These are phyloP conservation scores for Fusarium denticulatum DNA, from an alignment of 2,329 filamentous ascomycete genomes.

Conservation along the genomic window DNA sequence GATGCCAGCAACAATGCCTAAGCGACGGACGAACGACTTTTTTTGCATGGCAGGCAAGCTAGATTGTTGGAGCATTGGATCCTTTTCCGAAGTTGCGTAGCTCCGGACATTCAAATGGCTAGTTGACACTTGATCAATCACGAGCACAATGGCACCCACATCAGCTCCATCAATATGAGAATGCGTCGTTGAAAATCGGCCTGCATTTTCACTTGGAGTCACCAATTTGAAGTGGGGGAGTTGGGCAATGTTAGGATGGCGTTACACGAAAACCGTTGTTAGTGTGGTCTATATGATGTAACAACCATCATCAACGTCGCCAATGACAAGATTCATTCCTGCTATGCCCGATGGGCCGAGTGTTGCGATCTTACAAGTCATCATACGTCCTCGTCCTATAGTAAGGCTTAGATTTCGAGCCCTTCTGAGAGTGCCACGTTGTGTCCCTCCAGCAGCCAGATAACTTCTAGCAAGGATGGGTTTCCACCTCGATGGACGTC, in stretches of 20 bases:
- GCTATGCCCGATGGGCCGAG: slow-evolving; percentile 10
- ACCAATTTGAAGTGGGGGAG: slow-evolving; percentile 15
- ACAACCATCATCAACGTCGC: slow-evolving; percentile 14
- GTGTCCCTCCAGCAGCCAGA: slow-evolving; percentile 32
- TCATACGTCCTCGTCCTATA: slow-evolving; percentile 26
- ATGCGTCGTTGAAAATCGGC: neutral
- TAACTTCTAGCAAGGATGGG: slow-evolving; percentile 26
- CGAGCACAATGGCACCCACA: neutral
- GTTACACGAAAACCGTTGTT: slow-evolving; percentile 34
- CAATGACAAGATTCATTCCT: slow-evolving; percentile 6
- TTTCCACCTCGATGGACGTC: slow-evolving; percentile 42
- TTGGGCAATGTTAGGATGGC: slow-evolving; percentile 19
- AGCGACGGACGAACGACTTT: neutral
- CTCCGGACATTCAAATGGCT: neutral
- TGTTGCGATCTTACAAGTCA: slow-evolving; percentile 17
- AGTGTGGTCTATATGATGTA: slow-evolving; percentile 32
- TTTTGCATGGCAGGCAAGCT: neutral
- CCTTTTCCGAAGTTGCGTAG: neutral
- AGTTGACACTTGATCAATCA: neutral
- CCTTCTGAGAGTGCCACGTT: slow-evolving; percentile 42
- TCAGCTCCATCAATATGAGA: neutral
- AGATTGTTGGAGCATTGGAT: neutral
- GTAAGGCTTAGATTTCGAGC: slow-evolving; percentile 29
- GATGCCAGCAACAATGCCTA: neutral
- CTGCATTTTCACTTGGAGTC: neutral